phyloP scores from a whole-genome alignment of 2,329 filamentous ascomycete species.

The Thelonectria discophora region DNA sequence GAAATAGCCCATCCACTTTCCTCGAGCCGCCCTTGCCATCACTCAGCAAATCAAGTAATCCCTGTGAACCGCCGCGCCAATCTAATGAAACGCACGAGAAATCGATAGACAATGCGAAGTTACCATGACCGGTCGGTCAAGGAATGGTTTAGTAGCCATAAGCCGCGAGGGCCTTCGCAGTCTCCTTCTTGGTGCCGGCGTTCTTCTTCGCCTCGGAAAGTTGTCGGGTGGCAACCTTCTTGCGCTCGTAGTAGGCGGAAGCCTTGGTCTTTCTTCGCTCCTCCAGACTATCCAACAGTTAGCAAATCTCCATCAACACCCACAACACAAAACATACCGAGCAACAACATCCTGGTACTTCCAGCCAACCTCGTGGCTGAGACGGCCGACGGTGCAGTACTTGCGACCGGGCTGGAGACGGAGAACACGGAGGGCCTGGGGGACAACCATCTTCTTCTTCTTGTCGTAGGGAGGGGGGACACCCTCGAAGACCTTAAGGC shows the following conservation, averaged over 20 bases:
- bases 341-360: conserved; percentile 99
- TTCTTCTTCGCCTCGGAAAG: conserved; percentile 92
- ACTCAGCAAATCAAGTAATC: conserved; percentile 60
- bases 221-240: conserved; percentile 95
- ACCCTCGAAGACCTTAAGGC: conserved; percentile 99
- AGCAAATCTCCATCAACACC: conserved; percentile 14
- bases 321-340: conserved; percentile 72
- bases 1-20: conserved; percentile 46
- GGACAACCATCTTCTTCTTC: conserved; percentile 99
- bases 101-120: conserved; percentile 54
- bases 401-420: conserved; percentile 98
- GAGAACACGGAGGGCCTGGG: conserved; percentile 96
- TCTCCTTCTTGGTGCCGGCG: conserved; percentile 86
- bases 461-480: conserved; percentile 99
- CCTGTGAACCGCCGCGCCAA: conserved; percentile 63
- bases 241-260: conserved; percentile 99
- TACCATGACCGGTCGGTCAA: conserved; percentile 44
- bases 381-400: conserved; percentile 98
- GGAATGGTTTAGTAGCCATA: conserved; percentile 81
- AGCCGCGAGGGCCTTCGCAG: conserved; percentile 85
- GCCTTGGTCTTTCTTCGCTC: conserved; percentile 99
- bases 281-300: conserved; percentile 76
- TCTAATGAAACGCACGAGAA: conserved; percentile 64
- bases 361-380: conserved; percentile 99
- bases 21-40: conserved; percentile 55